Evolutionary conservation across 495 filamentous ascomycete species (phyloP), one percentile per base, ranked within the genome.

Genomic region (Trichoderma reesei): DNA sequence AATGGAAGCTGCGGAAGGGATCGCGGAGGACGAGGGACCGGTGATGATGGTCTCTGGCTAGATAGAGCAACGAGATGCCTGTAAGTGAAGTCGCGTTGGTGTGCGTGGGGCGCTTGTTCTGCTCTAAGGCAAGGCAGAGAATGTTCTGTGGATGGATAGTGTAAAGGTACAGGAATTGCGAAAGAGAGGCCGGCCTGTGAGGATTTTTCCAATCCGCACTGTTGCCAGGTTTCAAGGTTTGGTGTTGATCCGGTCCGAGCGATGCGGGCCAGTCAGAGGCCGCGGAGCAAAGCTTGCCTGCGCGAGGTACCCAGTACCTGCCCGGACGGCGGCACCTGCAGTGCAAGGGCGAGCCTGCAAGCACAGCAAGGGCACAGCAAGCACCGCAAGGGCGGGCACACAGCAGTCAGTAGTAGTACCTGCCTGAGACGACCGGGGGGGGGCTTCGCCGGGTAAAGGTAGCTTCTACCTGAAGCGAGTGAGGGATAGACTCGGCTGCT

Each of bases 151-250:
- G 37, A 39, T 39, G 37, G 37, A 39, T 54, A 7, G 7, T 5
- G 37, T 41, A 0, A 9, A 16, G 31, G 13, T 63, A 11, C 39
- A 16, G 13, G 16, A 4, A 37, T 10, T 42, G 41, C 41, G 36
- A 18, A 34, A 10, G 39, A 46, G n/a, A 44, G 18, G 61, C 61
- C 31, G 61, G 61, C 20, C 61, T 63, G 61, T 63, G 38, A 63
- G 38, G 41, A 42, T 42, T 44, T 63, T 63, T 63, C 38, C 61
- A 63, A 63, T 63, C 61, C 61, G 61, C 61, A 63, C 61, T 63
- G 61, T 63, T 36, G 61, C n/a, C 41, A 61, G n/a, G 36, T 61
- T 61, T 56, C 51, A 61, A 61, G 59, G 59, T 61, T 61, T 61
- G 59, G 59, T 8, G 59, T 61, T 41, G 59, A 61, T 41, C 36